A percentile compares a stretch with the other conserved stretches of the same genome.
Evolutionary conservation across 2,329 filamentous ascomycete genomes (phyloP).

Genomic region (Trichoderma harzianum): DNA sequence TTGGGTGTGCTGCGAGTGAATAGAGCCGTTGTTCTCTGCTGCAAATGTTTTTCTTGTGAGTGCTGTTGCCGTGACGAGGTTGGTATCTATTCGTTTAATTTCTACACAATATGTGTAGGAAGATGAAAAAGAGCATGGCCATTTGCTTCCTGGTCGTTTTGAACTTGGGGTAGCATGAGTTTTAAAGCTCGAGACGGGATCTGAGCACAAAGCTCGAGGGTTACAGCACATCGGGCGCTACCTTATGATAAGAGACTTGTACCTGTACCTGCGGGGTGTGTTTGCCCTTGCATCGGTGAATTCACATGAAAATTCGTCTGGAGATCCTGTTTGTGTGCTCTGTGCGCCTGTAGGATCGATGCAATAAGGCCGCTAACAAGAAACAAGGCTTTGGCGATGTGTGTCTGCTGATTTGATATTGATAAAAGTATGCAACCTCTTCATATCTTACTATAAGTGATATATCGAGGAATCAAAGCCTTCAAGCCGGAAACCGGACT

Average conservation of each 20-base stretch:
- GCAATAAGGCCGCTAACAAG: background rate
- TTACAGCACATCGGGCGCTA: background rate
- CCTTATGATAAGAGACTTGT: background rate
- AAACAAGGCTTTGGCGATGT: background rate
- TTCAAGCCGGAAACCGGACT: too few species aligned
- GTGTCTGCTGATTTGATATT: background rate
- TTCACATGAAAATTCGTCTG: conserved; percentile 7
- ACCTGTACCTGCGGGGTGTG: conserved; percentile 1
- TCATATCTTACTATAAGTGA: background rate
- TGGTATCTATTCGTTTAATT: background rate
- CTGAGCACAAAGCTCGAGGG: background rate
- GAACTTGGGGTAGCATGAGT: background rate
- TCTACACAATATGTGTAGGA: background rate
- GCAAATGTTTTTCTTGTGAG: background rate
- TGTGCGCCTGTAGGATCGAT: background rate
- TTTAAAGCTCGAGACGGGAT: background rate
- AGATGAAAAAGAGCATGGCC: background rate
- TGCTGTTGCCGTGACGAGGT: background rate
- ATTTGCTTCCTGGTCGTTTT: background rate
- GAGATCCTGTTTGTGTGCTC: background rate
- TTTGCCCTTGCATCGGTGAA: background rate
- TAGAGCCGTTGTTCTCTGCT: conserved; percentile 7
- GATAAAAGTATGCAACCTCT: background rate
- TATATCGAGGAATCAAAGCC: background rate
- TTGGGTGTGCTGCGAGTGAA: background rate